Percentiles rank a stretch among this genome's conserved stretches.
phyloP scores from a whole-genome alignment of 805 yeast species.

The Candida pini region DNA sequence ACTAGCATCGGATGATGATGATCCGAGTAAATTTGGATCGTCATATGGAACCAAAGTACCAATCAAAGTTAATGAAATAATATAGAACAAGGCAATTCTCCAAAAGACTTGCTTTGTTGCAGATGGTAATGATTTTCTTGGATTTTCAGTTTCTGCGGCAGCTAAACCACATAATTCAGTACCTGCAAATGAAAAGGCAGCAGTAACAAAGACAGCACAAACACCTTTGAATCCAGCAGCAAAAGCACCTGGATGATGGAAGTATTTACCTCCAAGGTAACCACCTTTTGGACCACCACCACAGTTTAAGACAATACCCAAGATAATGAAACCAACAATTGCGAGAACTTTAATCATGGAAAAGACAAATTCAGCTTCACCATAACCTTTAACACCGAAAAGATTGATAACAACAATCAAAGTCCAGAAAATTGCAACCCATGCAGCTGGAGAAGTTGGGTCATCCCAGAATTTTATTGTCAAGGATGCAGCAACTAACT shows the following conservation, averaged over 20 bases:
- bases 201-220: constrained; percentile 58
- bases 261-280: constrained; percentile 54
- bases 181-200: constrained; percentile 62
- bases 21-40: constrained; percentile 40
- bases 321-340: constrained; percentile 51
- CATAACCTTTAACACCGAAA: constrained; percentile 62
- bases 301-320: constrained; percentile 47
- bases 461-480: constrained; percentile 45
- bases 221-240: constrained; percentile 55
- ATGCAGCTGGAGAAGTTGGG: constrained; percentile 44
- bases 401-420: constrained; percentile 47
- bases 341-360: constrained; percentile 51
- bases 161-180: constrained; percentile 62
- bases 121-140: constrained; percentile 54
- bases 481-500: constrained; percentile 50
- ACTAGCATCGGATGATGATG: constrained; percentile 43
- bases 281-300: constrained; percentile 61
- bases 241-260: constrained; percentile 57
- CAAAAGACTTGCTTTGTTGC: constrained; percentile 64
- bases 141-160: constrained; percentile 61
- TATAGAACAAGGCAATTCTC: constrained; percentile 56
- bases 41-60: constrained; percentile 59
- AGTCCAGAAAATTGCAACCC: constrained; percentile 49
- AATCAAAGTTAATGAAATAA: constrained; percentile 46
- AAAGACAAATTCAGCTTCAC: constrained; percentile 61